A percentile compares a stretch with the other conserved stretches of the same genome.
phyloP scores from a whole-genome alignment of 192 early-diverging fungal genomes.

The Chytriomyces sp. region DNA sequence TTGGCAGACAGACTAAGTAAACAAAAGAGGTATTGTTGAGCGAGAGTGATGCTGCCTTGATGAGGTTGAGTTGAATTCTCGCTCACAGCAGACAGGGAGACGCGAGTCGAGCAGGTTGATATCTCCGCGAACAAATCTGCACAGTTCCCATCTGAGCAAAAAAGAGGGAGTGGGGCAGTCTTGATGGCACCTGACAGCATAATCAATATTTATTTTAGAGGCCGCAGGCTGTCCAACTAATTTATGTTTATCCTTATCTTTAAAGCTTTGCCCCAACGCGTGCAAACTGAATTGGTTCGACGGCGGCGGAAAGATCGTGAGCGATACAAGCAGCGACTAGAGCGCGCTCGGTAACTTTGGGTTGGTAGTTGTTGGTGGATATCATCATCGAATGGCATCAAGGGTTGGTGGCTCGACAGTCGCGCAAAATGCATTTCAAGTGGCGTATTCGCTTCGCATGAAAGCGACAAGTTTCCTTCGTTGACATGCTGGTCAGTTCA shows the following conservation, averaged over 20 bases:
- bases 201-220: no score
- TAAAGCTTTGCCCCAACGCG: neutral
- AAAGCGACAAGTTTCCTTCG: no score
- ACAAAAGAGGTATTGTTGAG: neutral
- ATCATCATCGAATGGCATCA: no score
- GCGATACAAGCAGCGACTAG: neutral
- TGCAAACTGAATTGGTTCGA: neutral
- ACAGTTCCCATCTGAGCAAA: neutral
- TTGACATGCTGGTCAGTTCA: no score
- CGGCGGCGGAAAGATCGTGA: neutral
- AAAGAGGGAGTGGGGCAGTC: neutral
- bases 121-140: neutral
- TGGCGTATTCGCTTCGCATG: no score
- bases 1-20: neutral
- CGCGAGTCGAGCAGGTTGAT: neutral
- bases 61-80: neutral
- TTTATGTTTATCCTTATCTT: no score
- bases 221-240: no score
- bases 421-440: no score
- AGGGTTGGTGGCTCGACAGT: no score
- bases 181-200: neutral
- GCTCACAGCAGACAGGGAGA: no score
- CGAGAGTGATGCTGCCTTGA: neutral
- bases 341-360: no score
- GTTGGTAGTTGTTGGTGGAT: no score